Evolutionary conservation across 495 filamentous ascomycete species (phyloP), one percentile per base, ranked within the genome.

Genomic region (Xylaria acuta): DNA sequence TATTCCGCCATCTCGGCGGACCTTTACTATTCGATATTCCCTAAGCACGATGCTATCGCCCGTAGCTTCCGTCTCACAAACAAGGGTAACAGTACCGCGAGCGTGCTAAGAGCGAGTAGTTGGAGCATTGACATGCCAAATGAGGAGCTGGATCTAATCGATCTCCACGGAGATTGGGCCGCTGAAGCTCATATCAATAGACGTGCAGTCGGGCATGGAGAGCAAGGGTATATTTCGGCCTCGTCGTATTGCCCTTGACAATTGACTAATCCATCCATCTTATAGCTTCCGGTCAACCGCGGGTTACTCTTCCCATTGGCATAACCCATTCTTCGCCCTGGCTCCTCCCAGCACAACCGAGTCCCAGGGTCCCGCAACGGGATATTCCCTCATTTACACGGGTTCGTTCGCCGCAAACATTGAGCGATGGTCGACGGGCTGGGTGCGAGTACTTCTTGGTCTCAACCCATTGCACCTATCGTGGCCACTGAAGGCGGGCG

Each of bases 1-100:
- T 84, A 84, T 72, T 85, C 86, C 30, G 75, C 81, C 38, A 78
- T 89, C 27, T 81, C 81, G 0, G 87, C 85, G 0, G 86, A 84
- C 36, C 70, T 89, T 71, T 83, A 82, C 22, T 88, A 89, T 70
- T 88, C 86, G 3, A 82, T 89, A 49, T 89, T 89, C 60, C 86
- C 86, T 0, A 72, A 78, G 41, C 84, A 86, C 72, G 82, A 88
- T 72, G 85, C 86, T 1, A 78, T 89, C 60, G 83, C 82, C n/a
- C 82, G 87, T 34, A 88, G 85, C 75, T 86, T 85, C 62, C 78
- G 79, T 43, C 78, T 89, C 62, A 86, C 82, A 5, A 89, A 89
- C 60, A 82, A 84, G 59, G 85, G 86, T 51, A 80, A 79, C 12
- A 73, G 69, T 1, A 80, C 82, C 36, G 80, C 88, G 40, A 84